phyloP scores from a whole-genome alignment of 768 basidiomycete species.

The Naematelia aurantialba region DNA sequence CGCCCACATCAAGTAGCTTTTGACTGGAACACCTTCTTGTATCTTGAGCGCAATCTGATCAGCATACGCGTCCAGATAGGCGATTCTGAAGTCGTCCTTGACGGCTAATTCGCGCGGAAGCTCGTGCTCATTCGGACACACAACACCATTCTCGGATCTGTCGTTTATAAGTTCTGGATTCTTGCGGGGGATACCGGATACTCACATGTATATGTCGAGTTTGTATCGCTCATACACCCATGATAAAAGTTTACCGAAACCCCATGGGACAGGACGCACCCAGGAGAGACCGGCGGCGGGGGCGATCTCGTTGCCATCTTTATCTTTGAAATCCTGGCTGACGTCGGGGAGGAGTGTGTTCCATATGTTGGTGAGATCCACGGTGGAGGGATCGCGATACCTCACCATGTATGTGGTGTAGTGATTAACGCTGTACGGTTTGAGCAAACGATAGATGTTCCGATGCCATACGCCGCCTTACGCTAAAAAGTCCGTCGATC shows the following conservation, averaged over 20 bases:
- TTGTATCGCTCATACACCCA: slow-evolving; percentile 41
- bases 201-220: slow-evolving; percentile 43
- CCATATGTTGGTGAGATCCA: slow-evolving; percentile 18
- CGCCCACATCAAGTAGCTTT: slow-evolving; percentile 29
- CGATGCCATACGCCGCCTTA: too few species aligned
- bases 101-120: slow-evolving; percentile 5
- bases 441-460: too few species aligned
- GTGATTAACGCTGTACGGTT: too few species aligned
- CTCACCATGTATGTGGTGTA: slow-evolving; percentile 40
- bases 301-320: background rate
- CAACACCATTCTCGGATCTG: slow-evolving; percentile 30
- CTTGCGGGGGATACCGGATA: slow-evolving; percentile 26
- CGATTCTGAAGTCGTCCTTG: slow-evolving; percentile 37
- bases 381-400: slow-evolving; percentile 30
- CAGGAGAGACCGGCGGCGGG: slow-evolving; percentile 23
- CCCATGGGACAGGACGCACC: slow-evolving; percentile 42
- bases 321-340: background rate
- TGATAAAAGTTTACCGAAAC: slow-evolving; percentile 35
- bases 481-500: too few species aligned
- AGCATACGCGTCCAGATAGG: slow-evolving; percentile 35
- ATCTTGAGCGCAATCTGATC: slow-evolving; percentile 25
- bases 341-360: slow-evolving; percentile 33
- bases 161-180: slow-evolving; percentile 28
- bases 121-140: background rate
- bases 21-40: slow-evolving; percentile 36